phyloP scores from a whole-genome alignment of 139 green algal genomes.

The Asterochloris sp. region DNA sequence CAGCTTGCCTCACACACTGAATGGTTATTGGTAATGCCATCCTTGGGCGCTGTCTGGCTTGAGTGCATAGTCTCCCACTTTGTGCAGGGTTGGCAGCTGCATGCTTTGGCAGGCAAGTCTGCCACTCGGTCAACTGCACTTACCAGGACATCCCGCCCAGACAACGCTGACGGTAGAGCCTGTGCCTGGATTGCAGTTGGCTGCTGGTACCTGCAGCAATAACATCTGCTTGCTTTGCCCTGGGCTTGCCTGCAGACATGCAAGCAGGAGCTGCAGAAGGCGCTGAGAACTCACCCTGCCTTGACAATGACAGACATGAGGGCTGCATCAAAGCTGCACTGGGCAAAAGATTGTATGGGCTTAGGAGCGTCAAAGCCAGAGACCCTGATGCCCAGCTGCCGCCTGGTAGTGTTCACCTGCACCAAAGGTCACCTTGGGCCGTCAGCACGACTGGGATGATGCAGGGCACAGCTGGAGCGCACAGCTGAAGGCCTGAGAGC shows the following conservation, averaged over 20 bases:
- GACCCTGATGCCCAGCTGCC: constrained; percentile 61
- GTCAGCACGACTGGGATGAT: not conserved
- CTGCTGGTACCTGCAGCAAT: constrained; percentile 43
- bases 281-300: constrained; percentile 37
- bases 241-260: no score
- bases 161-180: constrained; percentile 71
- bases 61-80: no score
- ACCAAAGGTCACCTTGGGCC: not conserved
- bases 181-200: constrained; percentile 80
- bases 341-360: constrained; percentile 69
- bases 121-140: no score
- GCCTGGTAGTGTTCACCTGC: constrained; percentile 42
- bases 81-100: not conserved
- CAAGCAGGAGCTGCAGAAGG: not conserved
- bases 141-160: constrained; percentile 75
- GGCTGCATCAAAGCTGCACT: constrained; percentile 68
- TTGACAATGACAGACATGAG: constrained; percentile 65
- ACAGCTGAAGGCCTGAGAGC: not conserved
- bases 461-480: not conserved
- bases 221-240: not conserved
- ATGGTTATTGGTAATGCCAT: no score
- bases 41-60: no score
- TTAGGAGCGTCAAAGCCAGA: constrained; percentile 60
- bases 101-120: not conserved
- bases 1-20: no score